These are phyloP conservation scores for Bruguiera parviflora DNA, from an alignment of 345 rosid species.

Conservation along the genomic window DNA sequence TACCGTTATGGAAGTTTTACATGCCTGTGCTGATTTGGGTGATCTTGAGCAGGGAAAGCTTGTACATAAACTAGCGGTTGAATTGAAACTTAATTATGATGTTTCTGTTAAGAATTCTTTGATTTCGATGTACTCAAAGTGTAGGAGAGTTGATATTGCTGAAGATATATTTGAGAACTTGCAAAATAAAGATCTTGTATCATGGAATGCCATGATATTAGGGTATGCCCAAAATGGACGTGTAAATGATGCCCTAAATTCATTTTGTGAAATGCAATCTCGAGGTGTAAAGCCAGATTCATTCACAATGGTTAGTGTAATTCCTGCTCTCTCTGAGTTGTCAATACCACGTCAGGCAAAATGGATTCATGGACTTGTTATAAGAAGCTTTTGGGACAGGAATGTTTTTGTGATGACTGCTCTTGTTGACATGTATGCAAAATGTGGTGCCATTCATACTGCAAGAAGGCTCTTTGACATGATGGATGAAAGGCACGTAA, in stretches of 20 bases:
- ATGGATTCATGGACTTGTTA: slow-evolving; percentile 33
- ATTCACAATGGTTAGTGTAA: slow-evolving; percentile 33
- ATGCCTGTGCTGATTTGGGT: slow-evolving; percentile 31
- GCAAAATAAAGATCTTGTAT: slow-evolving; percentile 20
- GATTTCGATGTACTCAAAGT: slow-evolving; percentile 35
- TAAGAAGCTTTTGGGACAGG: slow-evolving; percentile 17
- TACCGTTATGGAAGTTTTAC: slow-evolving; percentile 26
- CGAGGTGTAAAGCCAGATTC: slow-evolving; percentile 23
- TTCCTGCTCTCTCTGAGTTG: slow-evolving; percentile 32
- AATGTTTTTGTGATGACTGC: slow-evolving; percentile 34
- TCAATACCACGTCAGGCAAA: slow-evolving; percentile 29
- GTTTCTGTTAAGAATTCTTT: slow-evolving; percentile 31
- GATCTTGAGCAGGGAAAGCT: slow-evolving; percentile 24
- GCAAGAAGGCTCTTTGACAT: slow-evolving; percentile 31
- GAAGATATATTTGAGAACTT: slow-evolving; percentile 16
- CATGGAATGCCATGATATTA: slow-evolving; percentile 36
- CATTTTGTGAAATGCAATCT: slow-evolving; percentile 24
- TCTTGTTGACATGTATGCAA: slow-evolving; percentile 33
- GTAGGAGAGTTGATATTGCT: slow-evolving; percentile 25
- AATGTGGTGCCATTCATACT: slow-evolving; percentile 29
- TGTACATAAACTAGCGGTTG: slow-evolving; percentile 20
- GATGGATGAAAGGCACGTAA: slow-evolving; percentile 26
- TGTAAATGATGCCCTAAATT: slow-evolving; percentile 24
- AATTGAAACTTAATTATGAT: slow-evolving; percentile 20
- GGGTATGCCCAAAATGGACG: slow-evolving; percentile 34